Conservation (phyloP, 805 yeast genomes). For the Yarrowia deformans region DNA sequence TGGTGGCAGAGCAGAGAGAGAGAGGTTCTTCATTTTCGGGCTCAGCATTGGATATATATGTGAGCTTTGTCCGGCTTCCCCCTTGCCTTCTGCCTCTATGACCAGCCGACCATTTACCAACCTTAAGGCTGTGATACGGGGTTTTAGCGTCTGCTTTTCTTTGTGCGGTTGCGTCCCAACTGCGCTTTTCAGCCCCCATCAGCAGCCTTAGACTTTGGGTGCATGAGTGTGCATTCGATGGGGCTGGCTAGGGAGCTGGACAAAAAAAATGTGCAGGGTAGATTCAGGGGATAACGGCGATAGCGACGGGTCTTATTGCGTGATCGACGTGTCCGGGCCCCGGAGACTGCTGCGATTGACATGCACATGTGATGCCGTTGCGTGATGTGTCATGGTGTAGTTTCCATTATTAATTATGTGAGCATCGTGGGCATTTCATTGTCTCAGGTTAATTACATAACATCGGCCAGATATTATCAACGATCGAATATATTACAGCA, state of each 20-base stretch:
- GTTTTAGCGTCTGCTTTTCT: background rate
- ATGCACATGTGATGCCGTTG: slow-evolving; percentile 10
- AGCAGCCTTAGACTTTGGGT: background rate
- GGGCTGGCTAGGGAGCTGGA: slow-evolving; percentile 22
- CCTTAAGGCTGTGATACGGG: background rate
- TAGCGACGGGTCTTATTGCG: slow-evolving; percentile 10
- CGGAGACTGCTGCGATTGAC: background rate
- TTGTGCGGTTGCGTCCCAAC: slow-evolving; percentile 12
- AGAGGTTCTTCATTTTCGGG: background rate
- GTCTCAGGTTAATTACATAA: no score
- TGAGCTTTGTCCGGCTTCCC: background rate
- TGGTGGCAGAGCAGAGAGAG: background rate
- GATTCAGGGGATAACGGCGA: background rate
- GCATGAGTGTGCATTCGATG: background rate
- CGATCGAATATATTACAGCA: no score
- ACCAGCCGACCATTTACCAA: slow-evolving; percentile 34
- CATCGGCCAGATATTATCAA: no score
- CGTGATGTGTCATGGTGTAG: no score
- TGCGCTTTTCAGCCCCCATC: slow-evolving; percentile 32
- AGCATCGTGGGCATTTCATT: no score
- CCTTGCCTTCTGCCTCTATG: background rate
- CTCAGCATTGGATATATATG: background rate
- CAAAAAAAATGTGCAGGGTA: background rate
- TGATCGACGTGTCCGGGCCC: background rate
- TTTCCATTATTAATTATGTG: no score